Evolutionary conservation across 2,329 filamentous ascomycete genomes (phyloP).

Genomic region (Arthrocladium fulminans): DNA sequence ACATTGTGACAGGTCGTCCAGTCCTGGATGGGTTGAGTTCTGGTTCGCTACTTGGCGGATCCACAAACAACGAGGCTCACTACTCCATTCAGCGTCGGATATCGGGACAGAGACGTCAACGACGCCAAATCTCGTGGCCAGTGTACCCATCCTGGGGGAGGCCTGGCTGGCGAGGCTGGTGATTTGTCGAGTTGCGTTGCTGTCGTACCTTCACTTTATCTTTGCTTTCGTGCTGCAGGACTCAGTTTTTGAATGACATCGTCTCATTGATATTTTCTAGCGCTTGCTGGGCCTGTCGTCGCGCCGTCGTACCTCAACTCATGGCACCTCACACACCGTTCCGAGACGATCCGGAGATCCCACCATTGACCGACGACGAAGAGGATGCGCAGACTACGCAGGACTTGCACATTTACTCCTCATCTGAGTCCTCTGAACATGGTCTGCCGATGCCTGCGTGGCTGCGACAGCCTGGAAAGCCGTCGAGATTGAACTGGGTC

Average conservation of each 20-base stretch:
- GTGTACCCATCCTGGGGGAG: not conserved
- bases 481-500: constrained; percentile 41
- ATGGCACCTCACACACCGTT: constrained; percentile 10
- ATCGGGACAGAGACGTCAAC: not conserved
- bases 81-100: not conserved
- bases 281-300: not conserved
- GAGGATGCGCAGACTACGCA: constrained; percentile 27
- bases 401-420: constrained; percentile 24
- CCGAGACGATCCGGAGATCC: constrained; percentile 23
- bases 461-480: constrained; percentile 40
- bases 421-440: constrained; percentile 17
- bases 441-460: constrained; percentile 34
- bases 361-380: constrained; percentile 30
- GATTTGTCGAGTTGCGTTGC: not conserved
- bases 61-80: not conserved
- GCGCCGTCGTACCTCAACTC: not conserved
- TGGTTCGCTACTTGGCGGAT: not conserved
- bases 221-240: not conserved
- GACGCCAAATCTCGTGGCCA: not conserved
- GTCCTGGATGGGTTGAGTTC: not conserved
- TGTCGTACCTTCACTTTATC: not conserved
- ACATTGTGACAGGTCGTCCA: not conserved
- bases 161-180: not conserved
- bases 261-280: not conserved
- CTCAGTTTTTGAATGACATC: not conserved